Evolutionary conservation across 345 rosid genomes (phyloP), one percentile per base, ranked within the genome.

Genomic region (Populus alba): DNA sequence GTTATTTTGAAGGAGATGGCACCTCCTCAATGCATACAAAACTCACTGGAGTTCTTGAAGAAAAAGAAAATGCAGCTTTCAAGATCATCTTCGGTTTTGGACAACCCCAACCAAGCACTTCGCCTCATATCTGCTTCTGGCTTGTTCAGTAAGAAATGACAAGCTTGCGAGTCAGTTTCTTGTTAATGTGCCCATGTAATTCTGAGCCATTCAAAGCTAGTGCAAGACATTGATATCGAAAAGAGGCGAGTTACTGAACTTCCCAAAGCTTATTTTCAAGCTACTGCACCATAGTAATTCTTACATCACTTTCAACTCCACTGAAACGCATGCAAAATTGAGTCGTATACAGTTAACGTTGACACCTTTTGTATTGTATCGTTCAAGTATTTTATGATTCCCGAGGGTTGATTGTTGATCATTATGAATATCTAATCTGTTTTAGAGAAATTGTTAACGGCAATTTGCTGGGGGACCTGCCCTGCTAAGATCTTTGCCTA

Each of bases 11-110:
- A 88, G 22, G 97, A 96, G 22, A 85, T 90, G 27, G 89, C 92
- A 15, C 93, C 93, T 43, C 90, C 97, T 8, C 88, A 45, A 71
- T 96, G 98, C 83, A 79, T 90, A 80, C 90, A 90, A 76, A 89
- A 27, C 73, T 90, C 92, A 25, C 75, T 92, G 86, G 95, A 94
- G 66, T 96, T 96, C 83, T 87, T 96, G 85, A 96, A 90, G 86
- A 89, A 84, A 77, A 90, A 91, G 87, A 96, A 87, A 84, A 87
- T 87, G 86, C 92, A 86, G 86, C 91, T 94, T 74, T 72, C 92
- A 2, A 86, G 99, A 77, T 96, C 97, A n/a, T 78, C 90, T 47
- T 79, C 94, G 1, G 88, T 90, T 78, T 82, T 96, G 86, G 86
- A 88, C 79, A 91, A 94, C 76, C 81, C 97, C 12, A 83, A 85